These are phyloP conservation scores for Senecio squalidus DNA, from an alignment of 140 eudicot genomes.

Conservation along the genomic window DNA sequence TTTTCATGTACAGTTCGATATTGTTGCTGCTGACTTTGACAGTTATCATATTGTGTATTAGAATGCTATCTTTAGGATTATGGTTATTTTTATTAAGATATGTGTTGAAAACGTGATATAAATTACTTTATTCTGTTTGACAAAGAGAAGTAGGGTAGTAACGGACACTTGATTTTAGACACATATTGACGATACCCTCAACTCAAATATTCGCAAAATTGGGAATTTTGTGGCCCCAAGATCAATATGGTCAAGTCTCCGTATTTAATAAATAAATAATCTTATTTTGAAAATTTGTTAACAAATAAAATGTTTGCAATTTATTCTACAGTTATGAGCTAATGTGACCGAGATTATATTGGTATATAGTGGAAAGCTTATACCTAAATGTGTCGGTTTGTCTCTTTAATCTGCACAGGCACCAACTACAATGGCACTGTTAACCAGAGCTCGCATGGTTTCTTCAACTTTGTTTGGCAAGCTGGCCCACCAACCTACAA, in stretches of 20 bases:
- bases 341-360: background rate
- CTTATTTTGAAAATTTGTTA: background rate
- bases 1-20: too few species aligned
- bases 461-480: constrained; percentile 23
- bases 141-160: too few species aligned
- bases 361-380: background rate
- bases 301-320: background rate
- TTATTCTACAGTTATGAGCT: background rate
- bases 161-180: too few species aligned
- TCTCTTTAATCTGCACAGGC: constrained; percentile 9
- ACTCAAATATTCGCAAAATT: background rate
- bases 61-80: too few species aligned
- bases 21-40: too few species aligned
- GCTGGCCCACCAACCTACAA: constrained; percentile 18
- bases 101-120: too few species aligned
- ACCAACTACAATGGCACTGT: constrained; percentile 19
- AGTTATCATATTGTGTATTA: too few species aligned
- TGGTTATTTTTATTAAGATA: too few species aligned
- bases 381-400: background rate
- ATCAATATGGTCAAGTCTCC: background rate
- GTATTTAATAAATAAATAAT: background rate
- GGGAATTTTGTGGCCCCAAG: background rate
- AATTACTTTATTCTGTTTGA: too few species aligned
- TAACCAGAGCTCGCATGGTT: constrained; percentile 24
- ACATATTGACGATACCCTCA: background rate